Conservation (phyloP, 768 basidiomycete genomes). For the Mycena floridula region DNA sequence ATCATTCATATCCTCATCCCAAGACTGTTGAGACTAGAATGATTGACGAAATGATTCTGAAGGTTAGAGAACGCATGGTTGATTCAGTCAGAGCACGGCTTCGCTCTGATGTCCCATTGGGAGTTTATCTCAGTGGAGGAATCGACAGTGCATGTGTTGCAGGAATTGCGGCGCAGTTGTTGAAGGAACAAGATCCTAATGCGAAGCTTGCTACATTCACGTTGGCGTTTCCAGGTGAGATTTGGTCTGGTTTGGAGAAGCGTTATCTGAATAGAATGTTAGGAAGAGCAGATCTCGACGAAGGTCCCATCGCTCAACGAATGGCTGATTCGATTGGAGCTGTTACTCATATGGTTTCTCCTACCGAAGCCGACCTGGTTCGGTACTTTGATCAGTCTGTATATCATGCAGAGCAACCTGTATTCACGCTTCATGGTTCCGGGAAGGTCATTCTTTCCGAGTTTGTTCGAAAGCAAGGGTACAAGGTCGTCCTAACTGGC, state of each 20-base stretch:
- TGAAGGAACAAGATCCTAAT: constrained; percentile 7
- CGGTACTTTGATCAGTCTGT: constrained; percentile 8
- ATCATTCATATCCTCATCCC: constrained; percentile 5
- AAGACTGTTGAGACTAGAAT: not conserved
- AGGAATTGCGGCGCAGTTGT: constrained; percentile 9
- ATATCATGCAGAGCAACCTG: constrained; percentile 10
- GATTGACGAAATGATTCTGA: constrained; percentile 5
- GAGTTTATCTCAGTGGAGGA: constrained; percentile 13
- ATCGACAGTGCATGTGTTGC: constrained; percentile 12
- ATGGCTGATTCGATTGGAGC: constrained; percentile 5
- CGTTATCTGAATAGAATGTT: not conserved
- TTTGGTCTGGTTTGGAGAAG: not conserved
- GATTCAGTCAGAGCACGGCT: constrained; percentile 9
- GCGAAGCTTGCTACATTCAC: constrained; percentile 10
- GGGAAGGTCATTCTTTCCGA: constrained; percentile 11
- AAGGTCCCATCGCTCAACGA: constrained; percentile 5
- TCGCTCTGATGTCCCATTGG: constrained; percentile 10
- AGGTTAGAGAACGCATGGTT: constrained; percentile 4
- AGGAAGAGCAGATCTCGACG: constrained; percentile 2
- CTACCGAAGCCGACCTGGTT: not conserved
- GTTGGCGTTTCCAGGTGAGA: constrained; percentile 4
- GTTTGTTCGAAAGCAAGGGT: constrained; percentile 7
- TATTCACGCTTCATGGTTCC: constrained; percentile 8
- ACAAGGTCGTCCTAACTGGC: constrained; percentile 10
- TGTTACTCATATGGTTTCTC: not conserved